Base-by-base conservation (phyloP, 805 yeast species). In the Zygosaccharomyces lentus region DNA sequence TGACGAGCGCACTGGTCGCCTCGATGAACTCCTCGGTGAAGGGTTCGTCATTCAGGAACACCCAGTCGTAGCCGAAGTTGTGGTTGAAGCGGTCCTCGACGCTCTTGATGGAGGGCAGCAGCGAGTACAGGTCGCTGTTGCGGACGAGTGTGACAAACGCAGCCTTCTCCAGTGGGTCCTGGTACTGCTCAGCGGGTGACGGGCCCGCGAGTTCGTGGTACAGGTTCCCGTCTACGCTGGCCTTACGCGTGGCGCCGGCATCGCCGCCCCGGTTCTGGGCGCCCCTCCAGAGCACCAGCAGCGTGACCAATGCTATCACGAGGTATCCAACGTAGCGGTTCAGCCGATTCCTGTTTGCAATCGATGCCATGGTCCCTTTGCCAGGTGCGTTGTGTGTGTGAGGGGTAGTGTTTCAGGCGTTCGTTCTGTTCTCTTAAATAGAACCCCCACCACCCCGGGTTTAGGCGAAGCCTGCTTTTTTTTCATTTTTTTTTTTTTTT, bases 11-110 rank as follows among this genome's bases (percentile, higher is more conserved):
- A 1, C 77, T 52, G 10, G 95, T 85, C 24, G 79, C 75, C 23
- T 69, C 68, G 57, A 79, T 87, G 67, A 93, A 91, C 57, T 87
- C 93, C 2, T 87, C 89, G 42, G 79, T 73, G 68, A 91, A 93
- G 39, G 76, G 83, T 47, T 82, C 88, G 64, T 91, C 96, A 66
- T 91, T 91, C 57, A 91, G 73, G 66, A 91, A 93, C 23, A 89
- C 93, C 97, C 98, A 91, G 57, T 95, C 97, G 62, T 91, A 91
- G 52, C 85, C 75, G 69, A 70, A 90, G 39, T 85, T 75, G 13
- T 69, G 63, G 72, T 91, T 91, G 74, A 93, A 91, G 52, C 96
- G 74, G 65, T 89, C 97, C 68, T 91, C 97, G 45, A 90, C 77
- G 39, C 82, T 77, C 64, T 87, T 75, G 49, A 87, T 84, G 6